phyloP scores from a whole-genome alignment of 148 eudicot species.

The Bassia scoparia region DNA sequence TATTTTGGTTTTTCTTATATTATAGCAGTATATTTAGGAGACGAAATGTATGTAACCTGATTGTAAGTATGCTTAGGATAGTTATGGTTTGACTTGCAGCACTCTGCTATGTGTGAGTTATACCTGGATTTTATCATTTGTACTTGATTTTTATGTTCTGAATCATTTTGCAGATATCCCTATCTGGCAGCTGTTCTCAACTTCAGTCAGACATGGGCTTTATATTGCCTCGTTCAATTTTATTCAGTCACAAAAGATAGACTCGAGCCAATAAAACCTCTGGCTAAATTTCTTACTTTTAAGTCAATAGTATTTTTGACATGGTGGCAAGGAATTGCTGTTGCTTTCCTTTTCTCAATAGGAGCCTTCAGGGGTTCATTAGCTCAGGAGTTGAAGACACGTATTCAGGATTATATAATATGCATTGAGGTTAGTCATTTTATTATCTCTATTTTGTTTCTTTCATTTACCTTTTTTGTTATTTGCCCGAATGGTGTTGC shows the following conservation, averaged over 20 bases:
- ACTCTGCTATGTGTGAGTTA: constrained; percentile 3
- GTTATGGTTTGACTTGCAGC: background rate
- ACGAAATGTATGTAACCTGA: constrained; percentile 6
- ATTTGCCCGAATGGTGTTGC: background rate
- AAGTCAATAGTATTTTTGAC: constrained; percentile 95
- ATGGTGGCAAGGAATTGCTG: constrained; percentile 98
- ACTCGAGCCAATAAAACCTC: constrained; percentile 88
- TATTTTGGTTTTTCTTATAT: background rate
- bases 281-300: constrained; percentile 94
- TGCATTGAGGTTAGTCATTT: constrained; percentile 74
- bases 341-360: constrained; percentile 88
- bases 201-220: constrained; percentile 98
- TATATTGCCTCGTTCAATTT: constrained; percentile 96
- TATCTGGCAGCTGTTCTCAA: constrained; percentile 93
- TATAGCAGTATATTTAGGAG: too few relatives aligned
- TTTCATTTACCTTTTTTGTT: background rate
- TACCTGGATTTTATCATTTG: background rate
- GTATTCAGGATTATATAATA: constrained; percentile 90
- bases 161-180: constrained; percentile 76
- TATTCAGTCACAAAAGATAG: constrained; percentile 83
- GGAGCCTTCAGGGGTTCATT: constrained; percentile 89
- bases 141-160: background rate
- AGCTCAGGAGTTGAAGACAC: constrained; percentile 79
- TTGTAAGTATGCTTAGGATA: background rate
- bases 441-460: background rate